Conservation (phyloP, 2,329 filamentous ascomycete genomes). For the Rhytidhysteron rufulum region DNA sequence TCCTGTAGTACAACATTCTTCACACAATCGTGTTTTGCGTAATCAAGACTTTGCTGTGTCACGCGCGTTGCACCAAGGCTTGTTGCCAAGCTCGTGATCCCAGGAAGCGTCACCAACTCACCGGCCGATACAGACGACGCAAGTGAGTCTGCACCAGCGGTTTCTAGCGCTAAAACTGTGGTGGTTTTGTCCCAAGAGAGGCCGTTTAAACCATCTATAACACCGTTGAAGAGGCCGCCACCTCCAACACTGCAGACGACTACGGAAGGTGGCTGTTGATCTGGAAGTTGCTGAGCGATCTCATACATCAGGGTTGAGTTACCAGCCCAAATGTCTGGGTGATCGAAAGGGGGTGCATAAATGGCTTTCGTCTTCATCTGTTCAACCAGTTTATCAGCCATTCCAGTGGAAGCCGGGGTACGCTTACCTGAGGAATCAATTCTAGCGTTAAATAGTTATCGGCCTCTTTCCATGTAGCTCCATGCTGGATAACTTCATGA, state of each 20-base stretch:
- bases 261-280: constrained; percentile 50
- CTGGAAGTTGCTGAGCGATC: constrained; percentile 39
- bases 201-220: constrained; percentile 65
- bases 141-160: constrained; percentile 67
- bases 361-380: constrained; percentile 44
- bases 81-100: constrained; percentile 72
- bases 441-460: constrained; percentile 62
- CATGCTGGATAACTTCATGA: constrained; percentile 64
- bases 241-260: constrained; percentile 78
- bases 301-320: constrained; percentile 57
- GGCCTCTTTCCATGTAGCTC: constrained; percentile 65
- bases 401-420: constrained; percentile 3
- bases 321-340: constrained; percentile 65
- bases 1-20: constrained; percentile 65
- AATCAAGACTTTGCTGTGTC: constrained; percentile 63
- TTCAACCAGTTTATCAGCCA: too few relatives aligned
- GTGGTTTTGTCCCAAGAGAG: constrained; percentile 19
- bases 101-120: constrained; percentile 59
- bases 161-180: constrained; percentile 70
- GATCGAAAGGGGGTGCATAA: constrained; percentile 68
- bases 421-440: constrained; percentile 44
- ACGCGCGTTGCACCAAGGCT: constrained; percentile 73
- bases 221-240: constrained; percentile 72
- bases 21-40: constrained; percentile 54
- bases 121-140: constrained; percentile 57